A percentile compares a stretch with the other conserved stretches of the same genome.
Conservation (phyloP, 805 yeast genomes). For the Isabelozyma rhagii region DNA sequence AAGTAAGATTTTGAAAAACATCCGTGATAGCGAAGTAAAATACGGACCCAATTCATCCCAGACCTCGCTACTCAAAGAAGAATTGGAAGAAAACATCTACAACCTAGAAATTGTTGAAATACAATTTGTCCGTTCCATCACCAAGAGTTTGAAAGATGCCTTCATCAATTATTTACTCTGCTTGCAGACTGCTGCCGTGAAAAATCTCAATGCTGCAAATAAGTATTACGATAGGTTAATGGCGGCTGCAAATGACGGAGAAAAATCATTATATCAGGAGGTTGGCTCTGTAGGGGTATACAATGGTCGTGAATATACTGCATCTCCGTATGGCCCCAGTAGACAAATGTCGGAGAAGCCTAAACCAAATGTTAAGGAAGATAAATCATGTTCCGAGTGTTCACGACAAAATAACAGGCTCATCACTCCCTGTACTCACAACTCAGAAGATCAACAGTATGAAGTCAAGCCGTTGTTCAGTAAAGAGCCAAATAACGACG, state of each 20-base stretch:
- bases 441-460: not conserved
- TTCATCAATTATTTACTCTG: conserved; percentile 40
- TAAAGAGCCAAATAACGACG: not conserved
- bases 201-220: not conserved
- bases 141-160: conserved; percentile 42
- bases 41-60: conserved; percentile 43
- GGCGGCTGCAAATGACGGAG: not conserved
- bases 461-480: not conserved
- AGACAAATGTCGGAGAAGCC: not conserved
- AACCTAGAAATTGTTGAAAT: conserved; percentile 51
- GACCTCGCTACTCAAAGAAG: conserved; percentile 45
- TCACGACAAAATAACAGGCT: not conserved
- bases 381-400: not conserved
- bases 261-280: not conserved
- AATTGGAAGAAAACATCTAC: conserved; percentile 48
- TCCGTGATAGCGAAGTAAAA: conserved; percentile 41
- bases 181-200: conserved; percentile 7
- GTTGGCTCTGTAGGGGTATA: not conserved
- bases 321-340: not conserved
- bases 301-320: not conserved
- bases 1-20: conserved; percentile 31
- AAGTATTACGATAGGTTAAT: not conserved
- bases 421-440: not conserved
- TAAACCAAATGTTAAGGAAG: not conserved
- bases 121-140: conserved; percentile 48